A percentile compares a stretch with the other conserved stretches of the same genome.
Conservation (phyloP, 2,329 filamentous ascomycete species). For the Paramyrothecium sp. region DNA sequence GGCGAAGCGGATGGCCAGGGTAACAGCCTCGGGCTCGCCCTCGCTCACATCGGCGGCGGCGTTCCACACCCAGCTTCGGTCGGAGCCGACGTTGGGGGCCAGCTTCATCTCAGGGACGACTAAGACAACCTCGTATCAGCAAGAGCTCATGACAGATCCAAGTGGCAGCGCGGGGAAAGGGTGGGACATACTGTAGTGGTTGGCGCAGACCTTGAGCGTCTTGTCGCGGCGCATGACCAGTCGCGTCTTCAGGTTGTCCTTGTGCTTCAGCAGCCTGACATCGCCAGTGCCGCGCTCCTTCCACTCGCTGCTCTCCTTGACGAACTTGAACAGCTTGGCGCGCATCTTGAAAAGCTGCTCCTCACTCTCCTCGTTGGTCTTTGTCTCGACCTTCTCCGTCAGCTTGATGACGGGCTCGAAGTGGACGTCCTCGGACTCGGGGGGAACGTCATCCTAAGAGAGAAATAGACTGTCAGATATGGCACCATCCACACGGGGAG, state of each 20-base stretch:
- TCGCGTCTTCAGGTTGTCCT: constrained; percentile 96
- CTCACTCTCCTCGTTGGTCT: constrained; percentile 98
- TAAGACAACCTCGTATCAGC: constrained; percentile 30
- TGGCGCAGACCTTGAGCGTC: constrained; percentile 99
- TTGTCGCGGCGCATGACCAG: constrained; percentile 99
- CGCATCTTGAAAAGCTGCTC: constrained; percentile 99
- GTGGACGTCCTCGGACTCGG: constrained; percentile 89
- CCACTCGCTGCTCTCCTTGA: constrained; percentile 90
- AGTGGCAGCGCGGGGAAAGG: not conserved
- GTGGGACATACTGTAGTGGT: constrained; percentile 85
- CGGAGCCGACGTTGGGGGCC: constrained; percentile 93
- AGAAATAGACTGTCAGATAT: not conserved
- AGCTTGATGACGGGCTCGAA: constrained; percentile 96
- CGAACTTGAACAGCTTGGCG: constrained; percentile 98
- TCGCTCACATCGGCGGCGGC: constrained; percentile 96
- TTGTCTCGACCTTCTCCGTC: constrained; percentile 94
- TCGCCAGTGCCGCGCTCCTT: constrained; percentile 99
- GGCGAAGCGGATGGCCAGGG: constrained; percentile 93
- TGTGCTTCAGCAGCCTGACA: constrained; percentile 95
- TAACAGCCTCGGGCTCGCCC: constrained; percentile 94
- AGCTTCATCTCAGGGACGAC: constrained; percentile 99
- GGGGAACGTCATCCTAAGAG: constrained; percentile 63
- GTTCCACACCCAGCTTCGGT: constrained; percentile 99
- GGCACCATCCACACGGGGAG: not conserved
- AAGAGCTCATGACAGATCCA: not conserved